Evolutionary conservation across 2,329 filamentous ascomycete species (phyloP).

Genomic region (Aspergillus bombycis): DNA sequence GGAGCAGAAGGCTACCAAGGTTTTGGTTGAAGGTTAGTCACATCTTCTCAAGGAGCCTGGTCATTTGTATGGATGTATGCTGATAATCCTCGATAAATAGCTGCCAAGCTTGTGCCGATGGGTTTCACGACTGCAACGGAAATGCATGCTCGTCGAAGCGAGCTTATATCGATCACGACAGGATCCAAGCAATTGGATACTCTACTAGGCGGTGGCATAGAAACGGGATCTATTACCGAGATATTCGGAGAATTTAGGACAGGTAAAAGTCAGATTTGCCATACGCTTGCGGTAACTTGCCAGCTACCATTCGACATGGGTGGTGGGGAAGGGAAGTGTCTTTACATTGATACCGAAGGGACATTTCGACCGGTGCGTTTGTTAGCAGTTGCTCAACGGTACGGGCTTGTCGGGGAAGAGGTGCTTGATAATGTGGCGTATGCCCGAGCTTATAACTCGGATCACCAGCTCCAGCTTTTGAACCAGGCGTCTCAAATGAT

Average conservation of each 20-base stretch:
- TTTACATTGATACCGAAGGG: slow-evolving; percentile 98
- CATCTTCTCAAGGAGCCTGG: neutral
- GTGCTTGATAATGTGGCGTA: slow-evolving; percentile 98
- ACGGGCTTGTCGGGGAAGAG: slow-evolving; percentile 92
- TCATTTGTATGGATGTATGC: neutral
- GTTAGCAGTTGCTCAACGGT: slow-evolving; percentile 89
- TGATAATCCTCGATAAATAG: slow-evolving; percentile 49
- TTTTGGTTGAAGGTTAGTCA: slow-evolving; percentile 81
- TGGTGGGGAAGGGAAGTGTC: slow-evolving; percentile 94
- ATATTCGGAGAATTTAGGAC: slow-evolving; percentile 98
- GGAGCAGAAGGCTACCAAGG: slow-evolving; percentile 91
- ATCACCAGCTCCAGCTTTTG: slow-evolving; percentile 92
- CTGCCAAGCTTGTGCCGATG: slow-evolving; percentile 96
- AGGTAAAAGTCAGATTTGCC: slow-evolving; percentile 97
- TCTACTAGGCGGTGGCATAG: slow-evolving; percentile 87
- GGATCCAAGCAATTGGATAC: slow-evolving; percentile 98
- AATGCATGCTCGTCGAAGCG: slow-evolving; percentile 95
- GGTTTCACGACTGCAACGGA: slow-evolving; percentile 98
- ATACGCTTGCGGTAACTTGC: slow-evolving; percentile 97
- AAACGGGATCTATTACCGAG: slow-evolving; percentile 97
- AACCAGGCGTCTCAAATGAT: slow-evolving; percentile 98
- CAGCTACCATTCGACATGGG: slow-evolving; percentile 99
- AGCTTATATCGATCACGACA: slow-evolving; percentile 96
- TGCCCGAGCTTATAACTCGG: slow-evolving; percentile 96
- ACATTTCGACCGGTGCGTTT: slow-evolving; percentile 93